Conservation (phyloP, 1,284 basidiomycete species). For the Lentinula novae-zelandiae region DNA sequence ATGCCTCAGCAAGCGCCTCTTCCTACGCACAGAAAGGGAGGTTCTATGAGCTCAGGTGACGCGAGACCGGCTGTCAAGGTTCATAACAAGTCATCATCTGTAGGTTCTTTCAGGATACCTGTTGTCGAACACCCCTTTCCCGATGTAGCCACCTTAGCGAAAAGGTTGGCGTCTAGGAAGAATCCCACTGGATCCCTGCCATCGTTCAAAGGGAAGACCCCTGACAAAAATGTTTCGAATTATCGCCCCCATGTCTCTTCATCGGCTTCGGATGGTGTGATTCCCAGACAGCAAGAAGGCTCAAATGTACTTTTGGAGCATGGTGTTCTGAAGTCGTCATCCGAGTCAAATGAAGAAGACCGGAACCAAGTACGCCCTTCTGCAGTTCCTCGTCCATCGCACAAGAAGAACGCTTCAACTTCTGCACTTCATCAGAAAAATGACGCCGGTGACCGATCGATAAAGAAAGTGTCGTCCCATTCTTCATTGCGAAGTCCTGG, state of each 20-base stretch:
- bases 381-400: background rate
- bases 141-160: constrained; percentile 2
- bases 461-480: background rate
- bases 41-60: background rate
- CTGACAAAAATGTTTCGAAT: background rate
- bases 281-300: background rate
- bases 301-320: background rate
- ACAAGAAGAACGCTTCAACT: background rate
- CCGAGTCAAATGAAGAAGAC: background rate
- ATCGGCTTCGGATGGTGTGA: background rate
- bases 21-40: constrained; percentile 1
- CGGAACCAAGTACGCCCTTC: background rate
- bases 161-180: background rate
- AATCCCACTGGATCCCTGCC: background rate
- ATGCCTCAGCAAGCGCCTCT: background rate
- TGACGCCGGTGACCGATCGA: too few species aligned
- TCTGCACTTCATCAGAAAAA: background rate
- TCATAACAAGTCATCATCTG: constrained; percentile 8
- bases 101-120: background rate
- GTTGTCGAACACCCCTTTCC: constrained; percentile 1
- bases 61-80: background rate
- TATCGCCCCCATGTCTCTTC: background rate
- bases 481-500: background rate
- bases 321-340: background rate
- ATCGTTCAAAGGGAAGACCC: background rate